Conservation (phyloP, 306 rosid species). For the Echinosophora koreensis region DNA sequence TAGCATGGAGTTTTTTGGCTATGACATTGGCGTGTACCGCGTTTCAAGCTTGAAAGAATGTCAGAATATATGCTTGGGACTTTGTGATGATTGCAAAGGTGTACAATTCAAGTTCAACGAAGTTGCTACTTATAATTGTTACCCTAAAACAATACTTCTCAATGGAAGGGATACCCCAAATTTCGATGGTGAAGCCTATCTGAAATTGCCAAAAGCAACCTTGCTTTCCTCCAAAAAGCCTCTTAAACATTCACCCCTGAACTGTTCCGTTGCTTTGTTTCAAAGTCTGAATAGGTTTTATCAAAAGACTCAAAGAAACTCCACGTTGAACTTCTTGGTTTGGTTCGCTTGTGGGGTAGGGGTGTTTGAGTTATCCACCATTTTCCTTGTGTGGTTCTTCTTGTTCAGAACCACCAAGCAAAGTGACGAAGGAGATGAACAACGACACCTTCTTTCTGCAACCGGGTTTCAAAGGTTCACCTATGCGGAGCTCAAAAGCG, state of each 20-base stretch:
- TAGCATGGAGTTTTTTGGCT: slow-evolving; percentile 60
- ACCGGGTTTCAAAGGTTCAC: slow-evolving; percentile 59
- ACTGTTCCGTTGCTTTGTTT: slow-evolving; percentile 40
- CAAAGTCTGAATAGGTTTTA: slow-evolving; percentile 40
- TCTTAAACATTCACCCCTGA: slow-evolving; percentile 1
- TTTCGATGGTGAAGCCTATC: slow-evolving; percentile 46
- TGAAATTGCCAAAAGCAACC: slow-evolving; percentile 51
- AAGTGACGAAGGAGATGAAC: slow-evolving; percentile 9
- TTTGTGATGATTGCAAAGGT: slow-evolving; percentile 57
- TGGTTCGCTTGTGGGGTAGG: slow-evolving; percentile 56
- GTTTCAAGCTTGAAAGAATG: slow-evolving; percentile 55
- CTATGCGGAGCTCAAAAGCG: slow-evolving; percentile 60
- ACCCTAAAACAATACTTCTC: slow-evolving; percentile 48
- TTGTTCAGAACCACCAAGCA: slow-evolving; percentile 47
- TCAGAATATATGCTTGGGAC: slow-evolving; percentile 48
- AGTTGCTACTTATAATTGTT: slow-evolving; percentile 46
- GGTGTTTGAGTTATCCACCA: slow-evolving; percentile 20
- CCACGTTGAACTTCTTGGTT: slow-evolving; percentile 51
- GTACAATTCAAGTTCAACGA: slow-evolving; percentile 50
- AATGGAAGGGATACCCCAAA: slow-evolving; percentile 54
- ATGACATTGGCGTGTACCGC: slow-evolving; percentile 28
- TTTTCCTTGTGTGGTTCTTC: slow-evolving; percentile 56
- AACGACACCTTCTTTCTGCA: slow-evolving; percentile 47
- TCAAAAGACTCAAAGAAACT: slow-evolving; percentile 16
- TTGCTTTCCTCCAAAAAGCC: background rate